Percentiles rank a stretch among this genome's conserved stretches.
phyloP scores from a whole-genome alignment of 352 stramenopile species.

The Phytopythium montanum region DNA sequence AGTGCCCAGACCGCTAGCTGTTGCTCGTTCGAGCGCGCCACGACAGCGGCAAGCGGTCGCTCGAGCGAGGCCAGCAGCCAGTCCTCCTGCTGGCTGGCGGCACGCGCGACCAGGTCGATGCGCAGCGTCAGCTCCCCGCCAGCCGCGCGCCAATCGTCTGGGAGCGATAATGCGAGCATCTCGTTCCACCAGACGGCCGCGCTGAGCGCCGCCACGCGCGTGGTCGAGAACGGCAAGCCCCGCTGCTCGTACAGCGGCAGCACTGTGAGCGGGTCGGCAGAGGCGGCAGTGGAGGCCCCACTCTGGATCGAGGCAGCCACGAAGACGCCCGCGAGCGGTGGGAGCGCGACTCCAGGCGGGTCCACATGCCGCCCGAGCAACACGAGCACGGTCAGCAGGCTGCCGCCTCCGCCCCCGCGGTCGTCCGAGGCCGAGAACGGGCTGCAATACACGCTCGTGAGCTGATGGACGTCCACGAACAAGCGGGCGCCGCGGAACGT shows the following conservation, averaged over 20 bases:
- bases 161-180: conserved; percentile 51
- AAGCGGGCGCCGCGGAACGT: background rate
- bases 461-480: background rate
- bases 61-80: conserved; percentile 32
- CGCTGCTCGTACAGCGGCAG: conserved; percentile 33
- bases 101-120: conserved; percentile 62
- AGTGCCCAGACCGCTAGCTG: conserved; percentile 26
- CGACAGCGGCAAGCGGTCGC: conserved; percentile 17
- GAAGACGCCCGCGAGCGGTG: conserved; percentile 16
- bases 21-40: conserved; percentile 21
- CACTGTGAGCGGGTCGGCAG: conserved; percentile 10
- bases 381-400: conserved; percentile 50
- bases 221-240: conserved; percentile 64
- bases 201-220: conserved; percentile 45
- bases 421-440: conserved; percentile 48
- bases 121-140: conserved; percentile 19
- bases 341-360: background rate
- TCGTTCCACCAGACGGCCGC: conserved; percentile 58
- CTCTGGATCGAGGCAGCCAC: conserved; percentile 32
- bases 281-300: conserved; percentile 6
- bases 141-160: conserved; percentile 24
- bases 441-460: conserved; percentile 10
- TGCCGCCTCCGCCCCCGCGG: conserved; percentile 18
- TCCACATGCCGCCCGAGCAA: conserved; percentile 41
- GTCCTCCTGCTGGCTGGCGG: conserved; percentile 62